These are phyloP conservation scores for Athelia psychrophila DNA, from an alignment of 1,284 basidiomycete genomes.

Conservation along the genomic window DNA sequence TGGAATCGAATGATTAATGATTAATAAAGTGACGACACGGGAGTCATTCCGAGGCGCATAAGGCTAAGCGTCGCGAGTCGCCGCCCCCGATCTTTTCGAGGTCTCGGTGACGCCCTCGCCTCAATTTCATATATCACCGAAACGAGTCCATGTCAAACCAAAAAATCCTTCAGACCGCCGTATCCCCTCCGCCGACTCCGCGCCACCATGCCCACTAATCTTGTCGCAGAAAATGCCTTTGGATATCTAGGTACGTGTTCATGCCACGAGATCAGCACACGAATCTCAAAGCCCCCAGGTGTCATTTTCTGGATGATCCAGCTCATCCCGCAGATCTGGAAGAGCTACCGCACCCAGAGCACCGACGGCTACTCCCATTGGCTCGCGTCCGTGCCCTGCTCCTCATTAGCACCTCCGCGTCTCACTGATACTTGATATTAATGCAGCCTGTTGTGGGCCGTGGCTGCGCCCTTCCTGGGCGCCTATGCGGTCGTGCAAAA, in stretches of 20 bases:
- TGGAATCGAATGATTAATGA: too few species aligned
- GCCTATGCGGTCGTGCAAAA: conserved; percentile 67
- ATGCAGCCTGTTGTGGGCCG: conserved; percentile 66
- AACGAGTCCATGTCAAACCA: too few species aligned
- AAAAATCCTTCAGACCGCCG: too few species aligned
- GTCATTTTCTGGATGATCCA: conserved; percentile 70
- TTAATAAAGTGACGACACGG: too few species aligned
- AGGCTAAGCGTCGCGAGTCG: too few species aligned
- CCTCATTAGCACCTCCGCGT: neutral
- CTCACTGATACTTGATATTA: neutral
- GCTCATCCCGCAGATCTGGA: conserved; percentile 75
- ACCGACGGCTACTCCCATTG: conserved; percentile 71
- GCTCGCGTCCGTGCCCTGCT: conserved; percentile 56
- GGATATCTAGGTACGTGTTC: conserved; percentile 50
- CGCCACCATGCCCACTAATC: conserved; percentile 32
- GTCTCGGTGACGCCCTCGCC: too few species aligned
- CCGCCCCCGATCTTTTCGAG: too few species aligned
- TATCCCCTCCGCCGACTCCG: too few species aligned
- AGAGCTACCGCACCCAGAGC: conserved; percentile 70
- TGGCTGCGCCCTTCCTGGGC: conserved; percentile 63
- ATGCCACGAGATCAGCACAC: neutral
- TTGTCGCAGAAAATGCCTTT: conserved; percentile 54
- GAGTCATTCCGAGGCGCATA: too few species aligned
- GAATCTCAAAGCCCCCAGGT: conserved; percentile 31
- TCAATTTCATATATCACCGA: too few species aligned